Conservation (phyloP, 106 monocot species). For the Vanilla planifolia region DNA sequence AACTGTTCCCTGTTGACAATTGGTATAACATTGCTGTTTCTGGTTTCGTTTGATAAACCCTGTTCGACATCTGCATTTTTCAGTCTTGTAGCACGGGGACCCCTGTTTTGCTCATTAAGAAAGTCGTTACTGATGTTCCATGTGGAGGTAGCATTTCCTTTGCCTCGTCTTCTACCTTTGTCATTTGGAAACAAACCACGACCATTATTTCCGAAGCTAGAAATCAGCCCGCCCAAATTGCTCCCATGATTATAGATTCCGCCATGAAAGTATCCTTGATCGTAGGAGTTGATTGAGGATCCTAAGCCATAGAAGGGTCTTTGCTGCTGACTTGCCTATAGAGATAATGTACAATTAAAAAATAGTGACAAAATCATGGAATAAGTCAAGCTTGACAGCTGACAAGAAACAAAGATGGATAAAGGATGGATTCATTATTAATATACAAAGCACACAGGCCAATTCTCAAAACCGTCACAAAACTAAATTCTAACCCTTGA, state of each 20-base stretch:
- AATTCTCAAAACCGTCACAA: no score
- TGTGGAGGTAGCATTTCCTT: conserved; percentile 31
- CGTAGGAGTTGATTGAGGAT: conserved; percentile 21
- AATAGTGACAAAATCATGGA: background rate
- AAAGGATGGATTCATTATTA: no score
- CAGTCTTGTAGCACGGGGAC: conserved; percentile 49
- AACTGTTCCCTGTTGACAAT: conserved; percentile 25
- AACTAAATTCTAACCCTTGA: no score
- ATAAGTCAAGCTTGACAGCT: background rate
- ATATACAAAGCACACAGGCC: no score
- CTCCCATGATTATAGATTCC: conserved; percentile 18
- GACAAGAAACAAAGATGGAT: background rate
- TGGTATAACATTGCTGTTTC: conserved; percentile 13
- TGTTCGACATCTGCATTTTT: conserved; percentile 27
- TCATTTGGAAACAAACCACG: conserved; percentile 20
- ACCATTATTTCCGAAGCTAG: conserved; percentile 21
- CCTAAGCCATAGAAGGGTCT: conserved; percentile 42
- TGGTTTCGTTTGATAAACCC: conserved; percentile 16
- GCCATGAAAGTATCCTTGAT: conserved; percentile 30
- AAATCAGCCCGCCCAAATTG: conserved; percentile 26
- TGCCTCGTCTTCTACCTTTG: conserved; percentile 42
- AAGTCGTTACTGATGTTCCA: conserved; percentile 46
- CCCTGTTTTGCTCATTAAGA: conserved; percentile 70
- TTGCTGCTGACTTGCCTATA: conserved; percentile 24
- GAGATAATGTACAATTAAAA: background rate